Base-by-base conservation (phyloP, 441 rosid genomes). In the Populus hybrid region DNA sequence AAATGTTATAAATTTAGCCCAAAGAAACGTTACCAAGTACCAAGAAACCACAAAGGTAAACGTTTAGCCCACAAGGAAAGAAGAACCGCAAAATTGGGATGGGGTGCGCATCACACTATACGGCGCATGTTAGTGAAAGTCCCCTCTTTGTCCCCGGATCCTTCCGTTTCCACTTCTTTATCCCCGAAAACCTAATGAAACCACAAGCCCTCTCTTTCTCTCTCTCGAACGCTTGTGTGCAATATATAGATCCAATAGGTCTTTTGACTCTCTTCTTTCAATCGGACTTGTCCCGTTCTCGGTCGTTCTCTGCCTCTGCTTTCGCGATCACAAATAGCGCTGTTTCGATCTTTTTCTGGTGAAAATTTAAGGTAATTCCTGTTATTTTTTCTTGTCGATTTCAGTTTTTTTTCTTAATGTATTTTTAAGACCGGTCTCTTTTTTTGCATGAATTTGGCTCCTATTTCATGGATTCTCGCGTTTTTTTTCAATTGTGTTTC, bases 101-200 rank as follows among this genome's bases (percentile, higher is more conserved):
- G 70, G 80, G 77, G 84, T 80, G 89, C 84, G 84, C 86, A 83
- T 20, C 78, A 50, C 82, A 71, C 78, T 20, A 5, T 0, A 0
- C 0, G 21, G 86, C 81, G 79, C 79, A 83, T 64, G 78, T 64
- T 83, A 86, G 85, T 64, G 21, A 18, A 4, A 1, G 5, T 1
- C 0, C 6, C 0, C 6, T 9, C 64, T 64, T 71, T 71, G 64
- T 74, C 78, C 78, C 82, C 80, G 86, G 88, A 81, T 74, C 85
- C 82, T 86, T 83, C 83, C 78, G 80, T 77, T 76, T 35, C 69
- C 76, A 23, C 69, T 78, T 73, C 87, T 80, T 80, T 82, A 82
- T 76, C 75, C 80, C 76, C 76, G 74, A 74, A 81, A 74, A 73
- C 80, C 83, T 77, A 73, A 66, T 28, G 71, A 40, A 16, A 67